These are phyloP conservation scores for Aspergillus arachidicola DNA, from an alignment of 2,329 filamentous ascomycete species.

Conservation along the genomic window DNA sequence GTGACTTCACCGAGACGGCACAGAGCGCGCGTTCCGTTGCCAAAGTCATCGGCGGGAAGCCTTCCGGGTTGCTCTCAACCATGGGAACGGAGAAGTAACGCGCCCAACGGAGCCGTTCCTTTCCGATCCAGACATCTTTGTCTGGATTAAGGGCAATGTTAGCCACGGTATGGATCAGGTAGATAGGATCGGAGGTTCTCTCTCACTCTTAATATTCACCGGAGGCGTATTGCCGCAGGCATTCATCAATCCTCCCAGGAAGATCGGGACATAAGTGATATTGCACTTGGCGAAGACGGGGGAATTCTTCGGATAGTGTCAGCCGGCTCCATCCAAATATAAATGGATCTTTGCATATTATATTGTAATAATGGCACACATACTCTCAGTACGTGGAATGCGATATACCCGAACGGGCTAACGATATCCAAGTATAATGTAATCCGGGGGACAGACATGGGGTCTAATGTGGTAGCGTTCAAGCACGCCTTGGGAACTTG, in stretches of 20 bases:
- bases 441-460: slow-evolving; percentile 53
- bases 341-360: neutral
- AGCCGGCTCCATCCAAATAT: neutral
- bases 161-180: neutral
- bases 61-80: slow-evolving; percentile 43
- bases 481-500: neutral
- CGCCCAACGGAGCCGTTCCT: slow-evolving; percentile 58
- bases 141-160: slow-evolving; percentile 41
- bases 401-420: slow-evolving; percentile 63
- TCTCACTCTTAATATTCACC: slow-evolving; percentile 57
- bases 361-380: slow-evolving; percentile 20
- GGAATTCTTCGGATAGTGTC: slow-evolving; percentile 49
- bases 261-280: slow-evolving; percentile 60
- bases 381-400: slow-evolving; percentile 59
- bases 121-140: slow-evolving; percentile 60
- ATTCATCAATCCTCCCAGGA: slow-evolving; percentile 63
- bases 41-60: slow-evolving; percentile 58
- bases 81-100: slow-evolving; percentile 59
- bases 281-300: slow-evolving; percentile 58
- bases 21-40: slow-evolving; percentile 55
- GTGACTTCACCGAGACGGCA: slow-evolving; percentile 48
- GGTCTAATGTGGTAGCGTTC: neutral
- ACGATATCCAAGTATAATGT: slow-evolving; percentile 63
- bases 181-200: neutral
- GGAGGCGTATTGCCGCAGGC: slow-evolving; percentile 57